phyloP scores from a whole-genome alignment of 345 rosid species.

The Citrus sinensis region DVS_A1.0 CM039165.1:22964001-22964500 shows the following conservation, averaged over 20 bases:
- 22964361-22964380: constrained; percentile 49
- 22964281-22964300: constrained; percentile 25
- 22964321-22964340: constrained; percentile 41
- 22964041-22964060: not conserved
- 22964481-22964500: constrained; percentile 39
- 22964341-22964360: constrained; percentile 53
- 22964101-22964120: constrained; percentile 19
- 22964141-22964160: constrained; percentile 91
- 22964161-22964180: constrained; percentile 69
- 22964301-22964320: constrained; percentile 28
- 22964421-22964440: constrained; percentile 54
- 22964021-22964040: constrained; percentile 4
- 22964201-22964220: constrained; percentile 23
- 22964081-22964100: constrained; percentile 27
- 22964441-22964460: constrained; percentile 79
- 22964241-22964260: constrained; percentile 41
- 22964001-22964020: constrained; percentile 9
- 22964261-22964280: constrained; percentile 31
- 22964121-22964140: constrained; percentile 78
- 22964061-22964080: constrained; percentile 8
- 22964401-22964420: constrained; percentile 43
- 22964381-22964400: constrained; percentile 41
- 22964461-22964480: constrained; percentile 92
- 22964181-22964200: constrained; percentile 52
- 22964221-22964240: constrained; percentile 32